Percentiles rank a stretch among this genome's conserved stretches.
These are phyloP conservation scores for Sporothrix variecibatus DNA, from an alignment of 2,329 filamentous ascomycete genomes.

Conservation along the genomic window DNA sequence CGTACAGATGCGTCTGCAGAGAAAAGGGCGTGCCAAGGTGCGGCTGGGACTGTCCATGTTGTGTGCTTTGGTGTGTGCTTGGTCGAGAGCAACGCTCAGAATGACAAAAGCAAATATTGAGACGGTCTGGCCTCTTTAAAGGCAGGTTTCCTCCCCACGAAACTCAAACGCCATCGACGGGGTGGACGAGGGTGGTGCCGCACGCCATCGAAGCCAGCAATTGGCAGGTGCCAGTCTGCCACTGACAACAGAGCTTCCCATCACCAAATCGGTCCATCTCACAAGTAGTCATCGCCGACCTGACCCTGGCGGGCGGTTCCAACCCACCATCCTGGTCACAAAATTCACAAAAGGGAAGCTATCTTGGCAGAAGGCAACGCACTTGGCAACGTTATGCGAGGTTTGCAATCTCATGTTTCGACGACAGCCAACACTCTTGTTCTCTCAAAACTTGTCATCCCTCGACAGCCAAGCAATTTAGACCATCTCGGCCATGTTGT, in stretches of 20 bases:
- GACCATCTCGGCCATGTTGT: background rate
- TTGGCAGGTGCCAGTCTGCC: background rate
- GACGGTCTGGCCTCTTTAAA: background rate
- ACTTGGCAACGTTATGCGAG: conserved; percentile 6
- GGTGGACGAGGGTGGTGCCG: background rate
- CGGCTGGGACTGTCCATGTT: background rate
- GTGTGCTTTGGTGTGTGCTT: background rate
- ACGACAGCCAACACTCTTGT: background rate
- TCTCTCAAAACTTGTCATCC: no score
- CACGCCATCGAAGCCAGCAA: conserved; percentile 2
- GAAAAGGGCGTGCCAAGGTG: conserved; percentile 11
- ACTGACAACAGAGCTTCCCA: background rate
- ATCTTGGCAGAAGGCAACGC: background rate
- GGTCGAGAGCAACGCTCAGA: background rate
- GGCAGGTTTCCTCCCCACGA: background rate
- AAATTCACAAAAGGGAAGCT: no score
- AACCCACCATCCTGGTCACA: background rate
- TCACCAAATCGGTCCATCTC: background rate
- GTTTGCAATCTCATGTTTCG: background rate
- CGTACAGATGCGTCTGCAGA: background rate
- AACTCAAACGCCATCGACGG: background rate
- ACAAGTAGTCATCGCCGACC: background rate
- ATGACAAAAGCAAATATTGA: background rate
- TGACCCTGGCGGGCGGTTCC: background rate
- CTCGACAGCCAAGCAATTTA: background rate